phyloP scores from a whole-genome alignment of 257 asterid species.

The Plectranthus barbatus region DNA sequence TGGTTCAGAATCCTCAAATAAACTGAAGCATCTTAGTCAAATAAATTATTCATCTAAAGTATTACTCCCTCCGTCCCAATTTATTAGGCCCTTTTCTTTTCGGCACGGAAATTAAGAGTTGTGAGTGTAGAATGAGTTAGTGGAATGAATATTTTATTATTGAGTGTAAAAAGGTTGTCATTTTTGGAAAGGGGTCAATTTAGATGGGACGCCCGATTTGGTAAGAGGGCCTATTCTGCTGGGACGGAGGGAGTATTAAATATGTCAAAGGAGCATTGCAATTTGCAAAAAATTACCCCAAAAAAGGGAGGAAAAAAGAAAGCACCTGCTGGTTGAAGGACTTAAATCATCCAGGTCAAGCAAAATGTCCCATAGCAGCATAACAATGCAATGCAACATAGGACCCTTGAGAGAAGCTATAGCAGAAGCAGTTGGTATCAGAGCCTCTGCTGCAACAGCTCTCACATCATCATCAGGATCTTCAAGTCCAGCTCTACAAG shows the following conservation, averaged over 20 bases:
- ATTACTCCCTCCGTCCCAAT: no score
- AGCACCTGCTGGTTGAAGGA: slow-evolving; percentile 98
- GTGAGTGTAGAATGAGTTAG: no score
- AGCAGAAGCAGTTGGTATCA: slow-evolving; percentile 81
- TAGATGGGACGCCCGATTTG: no score
- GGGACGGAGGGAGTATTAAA: no score
- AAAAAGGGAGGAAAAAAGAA: background rate
- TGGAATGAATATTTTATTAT: no score
- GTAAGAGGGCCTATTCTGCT: no score
- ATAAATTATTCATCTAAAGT: background rate
- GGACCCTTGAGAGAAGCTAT: slow-evolving; percentile 72
- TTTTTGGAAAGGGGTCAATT: no score
- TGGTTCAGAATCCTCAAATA: background rate
- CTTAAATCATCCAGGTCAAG: slow-evolving; percentile 98
- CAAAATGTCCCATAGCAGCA: slow-evolving; percentile 97
- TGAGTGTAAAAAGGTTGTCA: no score
- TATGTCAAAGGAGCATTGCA: background rate
- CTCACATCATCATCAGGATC: slow-evolving; percentile 99
- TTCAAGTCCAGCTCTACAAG: slow-evolving; percentile 95
- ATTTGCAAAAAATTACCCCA: background rate
- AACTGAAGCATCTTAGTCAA: background rate
- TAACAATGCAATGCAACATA: slow-evolving; percentile 71
- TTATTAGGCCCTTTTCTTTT: no score
- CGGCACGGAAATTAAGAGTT: no score
- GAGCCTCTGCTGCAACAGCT: slow-evolving; percentile 98